Evolutionary conservation across 2,329 filamentous ascomycete species (phyloP), one percentile per base, ranked within the genome.

Genomic region (Fusarium udum): DNA sequence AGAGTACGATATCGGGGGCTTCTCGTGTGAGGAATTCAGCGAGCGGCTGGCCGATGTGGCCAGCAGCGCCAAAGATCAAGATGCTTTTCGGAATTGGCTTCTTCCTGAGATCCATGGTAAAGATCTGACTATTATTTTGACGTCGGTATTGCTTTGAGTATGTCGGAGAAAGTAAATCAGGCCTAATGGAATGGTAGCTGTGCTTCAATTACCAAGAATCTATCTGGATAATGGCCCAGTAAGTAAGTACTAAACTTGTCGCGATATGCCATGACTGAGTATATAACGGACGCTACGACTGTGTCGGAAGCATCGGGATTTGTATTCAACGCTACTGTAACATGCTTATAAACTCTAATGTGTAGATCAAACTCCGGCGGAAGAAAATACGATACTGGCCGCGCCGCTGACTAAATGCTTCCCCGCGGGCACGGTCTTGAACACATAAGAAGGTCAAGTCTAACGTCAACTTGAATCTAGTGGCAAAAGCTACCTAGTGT

Each of bases 111-210:
- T 22, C 13, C 45, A 48, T 48, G 13, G 1, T 46, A 4, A 46
- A 1, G 1, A 11, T 0, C 1, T 10, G 18, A 1, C 14, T 3
- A 46, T 28, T 26, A 1, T 13, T 2, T 5, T 2, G 0, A 6
- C 10, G 10, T 24, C 7, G 6, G 7, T 6, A 0, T 45, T 46
- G 1, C 12, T 9, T 45, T 45, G 4, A 6, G 8, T 45, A 1
- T 20, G 16, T 6, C 24, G 16, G 2, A 8, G 12, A 24, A 24
- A 24, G 11, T 20, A 2, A 9, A 26, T 4, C 0, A 45, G 14
- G 16, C 4, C 42, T 45, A 7, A 26, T 26, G 26, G 26, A 26
- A 26, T 26, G 26, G 4, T 26, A 26, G 26, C 4, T 26, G 26
- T 26, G 26, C 26, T 26, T 26, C 26, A 26, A 26, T 26, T 26